Conservation (phyloP, 2,329 filamentous ascomycete genomes). For the Sclerotinia nivalis region DNA sequence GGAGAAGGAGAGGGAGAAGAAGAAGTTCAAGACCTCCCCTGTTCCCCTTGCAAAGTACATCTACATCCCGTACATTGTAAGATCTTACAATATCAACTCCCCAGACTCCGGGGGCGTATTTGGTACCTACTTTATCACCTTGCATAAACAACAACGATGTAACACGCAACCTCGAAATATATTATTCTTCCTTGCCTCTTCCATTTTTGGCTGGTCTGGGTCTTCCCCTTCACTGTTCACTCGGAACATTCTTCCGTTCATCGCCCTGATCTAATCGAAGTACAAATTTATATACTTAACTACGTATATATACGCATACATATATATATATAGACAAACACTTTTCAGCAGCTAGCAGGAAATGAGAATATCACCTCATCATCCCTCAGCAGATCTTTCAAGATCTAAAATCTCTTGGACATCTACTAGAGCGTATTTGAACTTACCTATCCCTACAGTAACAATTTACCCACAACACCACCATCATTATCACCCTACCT, state of each 20-base stretch:
- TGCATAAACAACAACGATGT: conserved; percentile 7
- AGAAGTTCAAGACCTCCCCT: conserved; percentile 2
- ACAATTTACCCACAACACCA: background rate
- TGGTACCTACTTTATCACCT: background rate
- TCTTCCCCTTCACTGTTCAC: background rate
- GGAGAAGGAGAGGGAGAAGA: background rate
- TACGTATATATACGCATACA: background rate
- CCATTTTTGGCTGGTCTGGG: too few species aligned
- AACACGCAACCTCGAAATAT: conserved; percentile 2
- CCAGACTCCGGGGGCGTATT: background rate
- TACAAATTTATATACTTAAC: background rate
- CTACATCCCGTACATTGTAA: background rate
- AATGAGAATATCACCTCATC: conserved; percentile 12
- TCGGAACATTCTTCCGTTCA: background rate
- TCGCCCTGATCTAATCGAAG: background rate
- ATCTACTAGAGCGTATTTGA: conserved; percentile 3
- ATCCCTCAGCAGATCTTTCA: conserved; percentile 16
- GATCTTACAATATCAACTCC: background rate
- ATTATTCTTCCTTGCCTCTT: conserved; percentile 2
- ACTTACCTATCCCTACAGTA: background rate
- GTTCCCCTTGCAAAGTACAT: background rate
- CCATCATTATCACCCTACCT: background rate
- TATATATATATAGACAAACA: background rate
- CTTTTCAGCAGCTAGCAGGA: conserved; percentile 2
- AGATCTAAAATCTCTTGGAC: background rate